phyloP scores from a whole-genome alignment of 139 green algal species.

The Coelastrella sp. region DNA sequence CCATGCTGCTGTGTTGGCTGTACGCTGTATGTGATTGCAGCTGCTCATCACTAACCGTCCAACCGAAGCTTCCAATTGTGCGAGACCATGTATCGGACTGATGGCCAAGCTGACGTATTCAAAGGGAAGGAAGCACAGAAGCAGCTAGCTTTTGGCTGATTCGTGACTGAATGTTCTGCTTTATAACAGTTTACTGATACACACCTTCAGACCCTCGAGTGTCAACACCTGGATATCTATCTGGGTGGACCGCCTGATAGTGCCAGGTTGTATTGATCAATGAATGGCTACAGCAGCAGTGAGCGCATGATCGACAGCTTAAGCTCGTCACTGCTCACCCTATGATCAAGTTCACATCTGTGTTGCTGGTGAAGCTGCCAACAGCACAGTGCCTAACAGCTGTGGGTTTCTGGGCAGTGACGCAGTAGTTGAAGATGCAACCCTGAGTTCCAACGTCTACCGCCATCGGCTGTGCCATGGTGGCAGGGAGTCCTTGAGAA shows the following conservation, averaged over 20 bases:
- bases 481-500: neutral
- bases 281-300: too few relatives aligned
- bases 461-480: slow-evolving; percentile 38
- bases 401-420: slow-evolving; percentile 94
- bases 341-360: slow-evolving; percentile 93
- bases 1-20: too few relatives aligned
- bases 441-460: slow-evolving; percentile 32
- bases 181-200: neutral
- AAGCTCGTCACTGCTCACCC: too few relatives aligned
- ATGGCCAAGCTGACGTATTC: too few relatives aligned
- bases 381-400: slow-evolving; percentile 86
- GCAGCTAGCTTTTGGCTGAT: too few relatives aligned
- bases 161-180: too few relatives aligned
- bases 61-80: too few relatives aligned
- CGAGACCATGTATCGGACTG: too few relatives aligned
- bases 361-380: slow-evolving; percentile 86
- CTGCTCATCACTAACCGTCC: too few relatives aligned
- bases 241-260: slow-evolving; percentile 66
- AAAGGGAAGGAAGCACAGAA: too few relatives aligned
- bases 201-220: slow-evolving; percentile 87
- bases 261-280: neutral
- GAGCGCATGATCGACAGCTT: too few relatives aligned
- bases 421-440: slow-evolving; percentile 79
- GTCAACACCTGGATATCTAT: slow-evolving; percentile 93
- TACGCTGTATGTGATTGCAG: too few relatives aligned